Percentiles rank a stretch among this genome's conserved stretches.
Conservation (phyloP, 495 filamentous ascomycete genomes). For the Hapsidospora chrysogenum region DNA sequence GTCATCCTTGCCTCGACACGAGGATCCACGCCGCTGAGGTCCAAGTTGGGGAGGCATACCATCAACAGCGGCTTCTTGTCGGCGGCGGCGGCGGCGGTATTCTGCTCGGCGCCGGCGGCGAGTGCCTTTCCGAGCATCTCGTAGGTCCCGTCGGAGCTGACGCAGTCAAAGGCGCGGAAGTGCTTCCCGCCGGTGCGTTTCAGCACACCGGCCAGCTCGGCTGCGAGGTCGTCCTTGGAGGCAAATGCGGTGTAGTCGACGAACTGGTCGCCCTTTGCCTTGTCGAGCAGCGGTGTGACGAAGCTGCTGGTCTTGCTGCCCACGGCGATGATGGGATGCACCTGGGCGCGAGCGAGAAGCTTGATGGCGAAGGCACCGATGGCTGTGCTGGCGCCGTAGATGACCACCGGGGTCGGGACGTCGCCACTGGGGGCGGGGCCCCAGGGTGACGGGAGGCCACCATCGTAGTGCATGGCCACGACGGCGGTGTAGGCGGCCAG, state of each 20-base stretch:
- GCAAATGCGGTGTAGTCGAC: too few relatives aligned
- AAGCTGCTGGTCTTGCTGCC: not conserved
- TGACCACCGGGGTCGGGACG: conserved; percentile 8
- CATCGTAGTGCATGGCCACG: not conserved
- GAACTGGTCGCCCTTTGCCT: not conserved
- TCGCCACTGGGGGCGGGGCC: not conserved
- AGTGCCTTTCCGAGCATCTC: not conserved
- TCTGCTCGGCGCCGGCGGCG: not conserved
- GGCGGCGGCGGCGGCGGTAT: not conserved
- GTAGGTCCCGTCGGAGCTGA: not conserved
- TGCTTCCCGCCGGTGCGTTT: not conserved
- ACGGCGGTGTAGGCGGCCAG: not conserved
- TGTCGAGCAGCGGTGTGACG: not conserved
- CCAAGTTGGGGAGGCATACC: too few relatives aligned
- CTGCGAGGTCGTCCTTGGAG: too few relatives aligned
- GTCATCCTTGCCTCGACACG: not conserved
- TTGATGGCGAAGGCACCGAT: conserved; percentile 24
- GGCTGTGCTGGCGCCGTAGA: conserved; percentile 24
- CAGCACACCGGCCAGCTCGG: too few relatives aligned
- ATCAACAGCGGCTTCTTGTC: not conserved
- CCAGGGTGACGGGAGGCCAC: not conserved
- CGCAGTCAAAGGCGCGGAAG: not conserved
- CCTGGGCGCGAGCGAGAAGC: conserved; percentile 3
- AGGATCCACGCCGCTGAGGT: too few relatives aligned
- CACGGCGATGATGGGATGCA: not conserved